Conservation (phyloP, 768 basidiomycete species). For the Naganishia antarctica region DNA sequence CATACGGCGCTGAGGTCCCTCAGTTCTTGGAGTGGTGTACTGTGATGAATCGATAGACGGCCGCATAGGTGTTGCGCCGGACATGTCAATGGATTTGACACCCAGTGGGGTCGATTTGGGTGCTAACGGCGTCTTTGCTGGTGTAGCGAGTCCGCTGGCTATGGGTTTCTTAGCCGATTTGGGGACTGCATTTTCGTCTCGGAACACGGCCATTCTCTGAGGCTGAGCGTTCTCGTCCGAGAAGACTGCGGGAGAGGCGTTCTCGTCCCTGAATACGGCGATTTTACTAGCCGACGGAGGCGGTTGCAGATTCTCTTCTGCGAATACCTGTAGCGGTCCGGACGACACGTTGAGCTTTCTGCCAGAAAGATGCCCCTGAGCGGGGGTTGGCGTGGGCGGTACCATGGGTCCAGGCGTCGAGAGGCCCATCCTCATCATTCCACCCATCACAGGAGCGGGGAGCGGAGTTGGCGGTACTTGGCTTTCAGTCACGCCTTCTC, state of each 20-base stretch:
- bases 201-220: conserved; percentile 31
- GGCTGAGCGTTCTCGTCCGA: conserved; percentile 38
- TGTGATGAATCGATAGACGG: neutral
- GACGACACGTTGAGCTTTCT: conserved; percentile 16
- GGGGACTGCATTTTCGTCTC: conserved; percentile 33
- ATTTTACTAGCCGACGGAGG: neutral
- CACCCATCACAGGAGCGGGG: conserved; percentile 31
- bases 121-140: conserved; percentile 34
- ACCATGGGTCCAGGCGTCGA: conserved; percentile 38
- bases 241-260: conserved; percentile 27
- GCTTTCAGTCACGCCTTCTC: conserved; percentile 20
- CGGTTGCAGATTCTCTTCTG: conserved; percentile 20
- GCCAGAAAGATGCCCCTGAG: conserved; percentile 34
- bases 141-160: conserved; percentile 29
- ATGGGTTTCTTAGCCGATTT: conserved; percentile 15
- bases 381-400: conserved; percentile 49
- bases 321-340: conserved; percentile 19
- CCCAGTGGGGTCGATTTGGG: conserved; percentile 11
- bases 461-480: conserved; percentile 39
- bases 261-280: conserved; percentile 27
- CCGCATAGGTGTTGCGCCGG: conserved; percentile 5
- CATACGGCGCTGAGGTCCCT: conserved; percentile 8
- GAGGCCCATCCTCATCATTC: conserved; percentile 32
- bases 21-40: conserved; percentile 5
- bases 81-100: neutral